These are phyloP conservation scores for Cutaneotrichosporon sp. DNA, from an alignment of 1,284 basidiomycete species.

Conservation along the genomic window DNA sequence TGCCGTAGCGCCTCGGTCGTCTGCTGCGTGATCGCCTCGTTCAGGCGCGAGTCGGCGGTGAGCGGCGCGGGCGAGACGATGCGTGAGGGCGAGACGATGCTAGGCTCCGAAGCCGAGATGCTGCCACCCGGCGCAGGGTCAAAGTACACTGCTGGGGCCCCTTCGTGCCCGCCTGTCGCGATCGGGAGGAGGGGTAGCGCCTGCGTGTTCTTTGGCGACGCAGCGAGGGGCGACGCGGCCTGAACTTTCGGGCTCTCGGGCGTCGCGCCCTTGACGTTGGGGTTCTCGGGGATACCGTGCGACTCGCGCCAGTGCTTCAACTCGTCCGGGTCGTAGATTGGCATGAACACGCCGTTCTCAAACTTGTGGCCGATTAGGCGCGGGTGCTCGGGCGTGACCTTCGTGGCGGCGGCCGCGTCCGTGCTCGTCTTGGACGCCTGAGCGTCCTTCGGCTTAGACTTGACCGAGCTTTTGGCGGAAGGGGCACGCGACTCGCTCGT, in stretches of 20 bases:
- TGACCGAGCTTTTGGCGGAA: neutral
- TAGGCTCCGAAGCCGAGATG: too few relatives aligned
- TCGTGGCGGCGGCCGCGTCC: neutral
- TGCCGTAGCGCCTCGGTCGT: neutral
- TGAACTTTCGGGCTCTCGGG: too few relatives aligned
- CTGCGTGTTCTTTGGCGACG: too few relatives aligned
- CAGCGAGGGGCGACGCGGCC: too few relatives aligned
- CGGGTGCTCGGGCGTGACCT: constrained; percentile 3
- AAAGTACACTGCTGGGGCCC: neutral
- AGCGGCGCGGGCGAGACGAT: too few relatives aligned
- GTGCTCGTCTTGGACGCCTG: neutral
- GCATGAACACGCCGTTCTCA: constrained; percentile 25
- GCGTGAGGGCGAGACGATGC: too few relatives aligned
- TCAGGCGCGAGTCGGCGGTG: neutral
- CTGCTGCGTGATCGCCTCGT: neutral
- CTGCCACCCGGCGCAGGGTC: too few relatives aligned
- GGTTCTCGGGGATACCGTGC: constrained; percentile 11
- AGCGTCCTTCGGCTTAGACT: neutral
- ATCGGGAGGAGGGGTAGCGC: constrained; percentile 11
- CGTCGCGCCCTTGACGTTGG: neutral
- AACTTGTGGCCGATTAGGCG: constrained; percentile 14
- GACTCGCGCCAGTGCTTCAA: constrained; percentile 23
- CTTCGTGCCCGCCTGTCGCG: constrained; percentile 14
- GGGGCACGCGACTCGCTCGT: too few relatives aligned
- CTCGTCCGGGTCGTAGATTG: constrained; percentile 25